Percentiles rank a stretch among this genome's conserved stretches.
phyloP scores from a whole-genome alignment of 2,329 filamentous ascomycete species.

The Diaporthe destruens region DNA sequence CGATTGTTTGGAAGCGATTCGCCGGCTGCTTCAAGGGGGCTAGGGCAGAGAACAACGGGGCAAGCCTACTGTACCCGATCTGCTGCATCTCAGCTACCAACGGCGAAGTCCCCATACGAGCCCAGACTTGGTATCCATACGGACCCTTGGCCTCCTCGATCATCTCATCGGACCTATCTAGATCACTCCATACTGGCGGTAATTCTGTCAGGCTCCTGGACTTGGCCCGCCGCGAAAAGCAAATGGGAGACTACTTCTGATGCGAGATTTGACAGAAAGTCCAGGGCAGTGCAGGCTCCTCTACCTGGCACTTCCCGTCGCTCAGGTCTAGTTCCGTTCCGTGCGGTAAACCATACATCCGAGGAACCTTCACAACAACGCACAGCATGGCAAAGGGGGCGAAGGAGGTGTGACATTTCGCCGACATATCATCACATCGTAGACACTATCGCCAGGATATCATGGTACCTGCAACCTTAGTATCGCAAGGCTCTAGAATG shows the following conservation, averaged over 20 bases:
- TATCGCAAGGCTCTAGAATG: background rate
- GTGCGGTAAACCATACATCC: slow-evolving; percentile 17
- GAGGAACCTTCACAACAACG: background rate
- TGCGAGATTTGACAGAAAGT: slow-evolving; percentile 20
- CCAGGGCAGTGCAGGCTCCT: slow-evolving; percentile 15
- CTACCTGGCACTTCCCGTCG: slow-evolving; percentile 13
- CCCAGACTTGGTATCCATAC: slow-evolving; percentile 28
- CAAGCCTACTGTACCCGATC: slow-evolving; percentile 36
- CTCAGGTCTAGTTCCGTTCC: slow-evolving; percentile 25
- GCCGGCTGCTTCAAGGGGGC: background rate
- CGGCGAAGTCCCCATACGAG: slow-evolving; percentile 20
- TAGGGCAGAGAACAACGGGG: slow-evolving; percentile 2
- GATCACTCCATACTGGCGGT: slow-evolving; percentile 40
- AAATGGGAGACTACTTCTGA: slow-evolving; percentile 9
- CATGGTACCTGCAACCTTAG: background rate
- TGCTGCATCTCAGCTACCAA: slow-evolving; percentile 9
- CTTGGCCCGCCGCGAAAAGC: slow-evolving; percentile 1
- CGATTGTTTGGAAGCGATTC: background rate
- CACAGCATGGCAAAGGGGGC: background rate
- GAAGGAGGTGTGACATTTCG: slow-evolving; percentile 13
- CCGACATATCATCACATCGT: slow-evolving; percentile 34
- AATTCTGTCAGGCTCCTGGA: slow-evolving; percentile 25
- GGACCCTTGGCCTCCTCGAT: slow-evolving; percentile 37
- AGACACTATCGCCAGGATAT: background rate
- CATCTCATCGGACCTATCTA: slow-evolving; percentile 42